phyloP scores from a whole-genome alignment of 495 filamentous ascomycete species.

The Daldinia loculata region DNA sequence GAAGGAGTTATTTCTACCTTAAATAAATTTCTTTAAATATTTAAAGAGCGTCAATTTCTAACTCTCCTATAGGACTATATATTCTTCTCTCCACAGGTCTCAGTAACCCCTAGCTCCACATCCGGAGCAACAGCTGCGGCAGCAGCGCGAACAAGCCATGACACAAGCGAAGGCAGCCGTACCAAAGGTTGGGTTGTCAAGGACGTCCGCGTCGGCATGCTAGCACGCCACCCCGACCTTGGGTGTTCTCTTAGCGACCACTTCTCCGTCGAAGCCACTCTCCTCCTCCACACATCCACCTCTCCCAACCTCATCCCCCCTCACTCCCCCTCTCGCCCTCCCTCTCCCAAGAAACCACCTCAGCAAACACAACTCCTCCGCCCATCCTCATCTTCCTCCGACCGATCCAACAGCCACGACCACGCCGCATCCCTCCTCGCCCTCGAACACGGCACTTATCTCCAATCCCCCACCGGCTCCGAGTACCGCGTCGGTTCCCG shows the following conservation, averaged over 20 bases:
- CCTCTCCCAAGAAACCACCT: background rate
- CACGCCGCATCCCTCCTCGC: slow-evolving; percentile 47
- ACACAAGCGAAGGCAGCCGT: slow-evolving; percentile 38
- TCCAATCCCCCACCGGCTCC: slow-evolving; percentile 48
- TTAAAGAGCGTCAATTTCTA: background rate
- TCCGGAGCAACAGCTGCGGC: slow-evolving; percentile 10
- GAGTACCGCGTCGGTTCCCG: slow-evolving; percentile 29
- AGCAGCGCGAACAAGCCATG: slow-evolving; percentile 22
- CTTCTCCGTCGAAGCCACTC: slow-evolving; percentile 80
- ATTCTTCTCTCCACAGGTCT: slow-evolving; percentile 61
- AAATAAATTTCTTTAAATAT: too few relatives aligned
- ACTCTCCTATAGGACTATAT: slow-evolving; percentile 73
- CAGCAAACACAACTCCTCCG: slow-evolving; percentile 1
- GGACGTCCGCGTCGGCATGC: slow-evolving; percentile 78
- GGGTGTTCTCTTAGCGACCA: slow-evolving; percentile 91
- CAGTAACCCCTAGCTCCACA: slow-evolving; percentile 37
- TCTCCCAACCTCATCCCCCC: background rate
- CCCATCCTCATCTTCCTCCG: slow-evolving; percentile 8
- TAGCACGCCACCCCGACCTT: slow-evolving; percentile 79
- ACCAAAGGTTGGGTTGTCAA: slow-evolving; percentile 70
- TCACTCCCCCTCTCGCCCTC: slow-evolving; percentile 7
- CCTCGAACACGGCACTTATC: slow-evolving; percentile 51
- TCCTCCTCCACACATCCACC: slow-evolving; percentile 55
- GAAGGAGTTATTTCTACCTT: background rate
- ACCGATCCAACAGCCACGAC: slow-evolving; percentile 8